Evolutionary conservation across 306 rosid species (phyloP), one percentile per base, ranked within the genome.

Genomic region (Casuarina equisetifolia): DNA sequence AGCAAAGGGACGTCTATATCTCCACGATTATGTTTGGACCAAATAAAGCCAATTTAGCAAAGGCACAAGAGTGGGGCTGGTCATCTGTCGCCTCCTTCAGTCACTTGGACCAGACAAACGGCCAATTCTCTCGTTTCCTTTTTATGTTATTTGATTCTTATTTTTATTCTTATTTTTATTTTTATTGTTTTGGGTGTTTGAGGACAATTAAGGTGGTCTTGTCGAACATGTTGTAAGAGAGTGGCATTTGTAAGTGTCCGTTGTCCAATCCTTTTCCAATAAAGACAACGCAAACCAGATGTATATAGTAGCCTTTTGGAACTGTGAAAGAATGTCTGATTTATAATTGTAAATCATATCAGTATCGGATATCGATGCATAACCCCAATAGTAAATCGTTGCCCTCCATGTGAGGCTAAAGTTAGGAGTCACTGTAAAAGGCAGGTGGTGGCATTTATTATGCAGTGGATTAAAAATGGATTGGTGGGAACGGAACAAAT

Each of bases 161-260:
- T 77, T 11, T 76, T 63, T 49, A 66, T 36, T 1, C 35, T 12
- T 36, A 70, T 44, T 68, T 68, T 67, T 57, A 54, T 32, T 5
- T 44, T 64, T 59, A 53, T 25, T 72, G n/a, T 62, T 54, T 68
- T 44, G 19, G 58, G 76, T 76, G 71, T 63, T 25, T 35, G 10
- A 15, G 61, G 44, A 77, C 78, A 61, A 75, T 71, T 61, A 67
- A 49, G 70, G 43, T 40, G 68, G 70, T 59, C 51, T 71, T 59
- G 62, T 73, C 61, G 66, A 64, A 77, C 74, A 39, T 78, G 43
- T 59, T 84, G 87, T 84, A 70, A 66, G 72, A 39, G 74, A 42
- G 46, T 43, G 32, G 66, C 58, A 48, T 4, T 44, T 9, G 78
- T 74, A 75, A 38, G 49, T n/a, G 58, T 49, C 53, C 20, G 52